phyloP scores from a whole-genome alignment of 2,329 filamentous ascomycete species.

The Colletotrichum magnum region DNA sequence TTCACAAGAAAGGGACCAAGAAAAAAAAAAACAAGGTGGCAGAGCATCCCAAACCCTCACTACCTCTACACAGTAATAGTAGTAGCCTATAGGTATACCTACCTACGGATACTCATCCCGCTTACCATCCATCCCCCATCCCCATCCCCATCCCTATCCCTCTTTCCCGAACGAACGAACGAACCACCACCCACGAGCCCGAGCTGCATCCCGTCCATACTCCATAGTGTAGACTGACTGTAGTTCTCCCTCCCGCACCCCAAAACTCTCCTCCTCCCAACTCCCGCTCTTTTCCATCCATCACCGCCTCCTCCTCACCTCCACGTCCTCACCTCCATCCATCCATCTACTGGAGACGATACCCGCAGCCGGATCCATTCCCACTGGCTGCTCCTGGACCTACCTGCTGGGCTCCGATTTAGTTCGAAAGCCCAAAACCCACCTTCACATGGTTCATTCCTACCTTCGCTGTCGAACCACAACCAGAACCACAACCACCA shows the following conservation, averaged over 20 bases:
- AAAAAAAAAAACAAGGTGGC: neutral
- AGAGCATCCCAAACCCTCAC: constrained; percentile 18
- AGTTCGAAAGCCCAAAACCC: constrained; percentile 34
- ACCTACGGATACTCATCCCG: neutral
- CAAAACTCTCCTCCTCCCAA: neutral
- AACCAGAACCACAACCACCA: constrained; percentile 6
- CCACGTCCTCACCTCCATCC: constrained; percentile 6
- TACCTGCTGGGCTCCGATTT: constrained; percentile 37
- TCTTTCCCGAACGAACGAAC: constrained; percentile 21
- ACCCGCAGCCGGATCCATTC: constrained; percentile 14
- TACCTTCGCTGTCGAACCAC: constrained; percentile 19
- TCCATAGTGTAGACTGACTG: constrained; percentile 13
- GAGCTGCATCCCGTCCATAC: neutral
- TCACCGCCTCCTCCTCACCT: neutral
- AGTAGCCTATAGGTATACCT: too few relatives aligned
- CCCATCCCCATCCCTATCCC: constrained; percentile 12
- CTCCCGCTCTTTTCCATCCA: neutral
- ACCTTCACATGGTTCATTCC: constrained; percentile 36
- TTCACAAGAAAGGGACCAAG: neutral
- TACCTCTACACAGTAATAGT: neutral
- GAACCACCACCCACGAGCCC: constrained; percentile 6
- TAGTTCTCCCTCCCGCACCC: neutral
- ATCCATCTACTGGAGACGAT: neutral
- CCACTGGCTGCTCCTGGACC: constrained; percentile 2
- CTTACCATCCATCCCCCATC: neutral